Percentiles rank a stretch among this genome's conserved stretches.
Evolutionary conservation across 768 basidiomycete genomes (phyloP).

Genomic region (Phylloporus rhodoxanthus): DNA sequence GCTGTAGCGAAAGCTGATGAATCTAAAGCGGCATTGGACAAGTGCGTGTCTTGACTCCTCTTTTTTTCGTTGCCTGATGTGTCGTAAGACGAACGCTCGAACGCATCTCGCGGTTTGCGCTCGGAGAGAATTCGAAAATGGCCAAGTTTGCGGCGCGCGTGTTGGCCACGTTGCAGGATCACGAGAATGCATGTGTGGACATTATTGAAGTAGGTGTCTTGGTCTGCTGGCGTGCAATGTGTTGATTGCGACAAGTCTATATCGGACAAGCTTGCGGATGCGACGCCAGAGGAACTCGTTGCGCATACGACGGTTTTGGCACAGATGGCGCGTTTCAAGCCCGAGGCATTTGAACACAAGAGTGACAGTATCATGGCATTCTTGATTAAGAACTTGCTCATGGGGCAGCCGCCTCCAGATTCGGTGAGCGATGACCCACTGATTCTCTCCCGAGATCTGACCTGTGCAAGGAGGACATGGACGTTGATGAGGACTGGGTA

Average conservation of each 20-base stretch:
- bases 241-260: constrained; percentile 44
- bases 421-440: constrained; percentile 34
- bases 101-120: constrained; percentile 51
- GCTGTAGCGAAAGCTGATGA: constrained; percentile 57
- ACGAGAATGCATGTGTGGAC: constrained; percentile 43
- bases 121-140: constrained; percentile 54
- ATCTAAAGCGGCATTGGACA: constrained; percentile 53
- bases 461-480: constrained; percentile 47
- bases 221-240: neutral
- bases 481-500: constrained; percentile 68
- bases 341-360: constrained; percentile 70
- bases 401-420: constrained; percentile 45
- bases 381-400: constrained; percentile 64
- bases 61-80: neutral
- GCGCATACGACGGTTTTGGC: constrained; percentile 67
- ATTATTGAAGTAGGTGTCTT: constrained; percentile 56
- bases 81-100: constrained; percentile 58
- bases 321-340: constrained; percentile 64
- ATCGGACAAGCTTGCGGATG: constrained; percentile 43
- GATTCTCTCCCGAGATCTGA: neutral
- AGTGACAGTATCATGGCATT: constrained; percentile 71
- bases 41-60: constrained; percentile 41
- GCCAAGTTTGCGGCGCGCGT: constrained; percentile 86
- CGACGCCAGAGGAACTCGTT: constrained; percentile 47
- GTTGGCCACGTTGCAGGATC: constrained; percentile 53